These are phyloP conservation scores for Clarireedia sp. DNA, from an alignment of 2,329 filamentous ascomycete species.

Conservation along the genomic window DNA sequence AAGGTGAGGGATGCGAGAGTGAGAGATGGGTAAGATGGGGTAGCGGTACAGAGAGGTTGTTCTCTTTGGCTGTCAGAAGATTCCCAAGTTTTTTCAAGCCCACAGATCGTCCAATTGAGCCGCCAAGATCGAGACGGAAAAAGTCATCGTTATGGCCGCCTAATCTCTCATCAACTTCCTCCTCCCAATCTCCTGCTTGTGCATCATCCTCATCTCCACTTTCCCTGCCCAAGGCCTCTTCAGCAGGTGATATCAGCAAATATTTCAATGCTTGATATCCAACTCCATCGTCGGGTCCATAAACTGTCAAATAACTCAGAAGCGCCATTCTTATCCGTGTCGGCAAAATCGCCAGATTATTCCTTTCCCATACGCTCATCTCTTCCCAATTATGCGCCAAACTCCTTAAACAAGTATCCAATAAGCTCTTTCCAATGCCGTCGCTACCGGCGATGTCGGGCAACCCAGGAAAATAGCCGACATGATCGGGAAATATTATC, in stretches of 20 bases:
- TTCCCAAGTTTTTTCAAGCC: slow-evolving; percentile 43
- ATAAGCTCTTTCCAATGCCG: slow-evolving; percentile 28
- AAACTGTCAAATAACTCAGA: slow-evolving; percentile 41
- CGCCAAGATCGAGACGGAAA: slow-evolving; percentile 45
- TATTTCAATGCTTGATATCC: slow-evolving; percentile 42
- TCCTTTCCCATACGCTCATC: slow-evolving; percentile 47
- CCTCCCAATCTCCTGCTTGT: slow-evolving; percentile 14
- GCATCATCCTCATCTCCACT: not conserved
- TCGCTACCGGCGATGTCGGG: slow-evolving; percentile 16
- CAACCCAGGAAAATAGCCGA: slow-evolving; percentile 33
- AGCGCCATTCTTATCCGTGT: slow-evolving; percentile 44
- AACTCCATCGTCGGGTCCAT: slow-evolving; percentile 38
- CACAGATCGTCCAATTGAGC: slow-evolving; percentile 43
- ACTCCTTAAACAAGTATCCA: slow-evolving; percentile 42
- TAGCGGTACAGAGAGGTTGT: slow-evolving; percentile 27
- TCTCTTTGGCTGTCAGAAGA: not conserved
- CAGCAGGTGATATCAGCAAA: slow-evolving; percentile 34
- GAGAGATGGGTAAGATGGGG: slow-evolving; percentile 55
- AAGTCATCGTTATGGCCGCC: slow-evolving; percentile 38
- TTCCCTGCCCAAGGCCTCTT: not conserved
- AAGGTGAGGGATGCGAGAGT: slow-evolving; percentile 36
- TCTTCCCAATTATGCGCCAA: slow-evolving; percentile 48
- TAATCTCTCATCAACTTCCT: slow-evolving; percentile 6
- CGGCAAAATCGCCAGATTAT: slow-evolving; percentile 49
- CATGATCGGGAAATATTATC: slow-evolving; percentile 24